Evolutionary conservation across 345 rosid genomes (phyloP), one percentile per base, ranked within the genome.

Genomic region (Salix exigua): DNA sequence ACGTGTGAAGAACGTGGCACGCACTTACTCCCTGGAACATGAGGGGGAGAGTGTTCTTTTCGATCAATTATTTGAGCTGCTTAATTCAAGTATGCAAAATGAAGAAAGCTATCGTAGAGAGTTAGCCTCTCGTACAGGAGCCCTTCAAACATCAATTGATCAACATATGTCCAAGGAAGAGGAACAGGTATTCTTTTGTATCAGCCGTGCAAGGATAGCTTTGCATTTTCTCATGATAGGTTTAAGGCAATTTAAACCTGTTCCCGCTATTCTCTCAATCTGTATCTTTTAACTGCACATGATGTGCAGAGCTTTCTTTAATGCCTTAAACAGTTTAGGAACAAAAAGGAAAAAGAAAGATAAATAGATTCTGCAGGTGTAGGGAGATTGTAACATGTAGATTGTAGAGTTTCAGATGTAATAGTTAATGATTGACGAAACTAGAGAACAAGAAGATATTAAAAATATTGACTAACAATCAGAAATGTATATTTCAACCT

Each of bases 151-250:
- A 78, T 92, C 94, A 4, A 88, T 94, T 78, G 87, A 82, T 74
- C 97, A 92, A 76, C 98, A 94, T 80, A 89, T 94, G 98, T 88
- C 89, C 68, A 94, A 94, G 87, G 98, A 94, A 90, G 98, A 94
- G 80, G 89, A 85, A 17, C 98, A 94, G 96, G 98, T 94, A 76
- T 44, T 23, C 38, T 6, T 79, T 64, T 55, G 17, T 58, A 31
- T 19, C 19, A 17, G 25, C 8, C 11, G 53, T 78, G 23, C 16
- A 14, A 14, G 26, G 13, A 69, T 19, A 40, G 18, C 30, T 66
- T 55, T 66, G 46, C 48, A 68, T 42, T 21, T 64, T 31, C 37
- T 64, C 37, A 64, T 16, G 67, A 31, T 30, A 26, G 33, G 26
- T 55, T 55, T n/a, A 55, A 55, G 26, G 38, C 18, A 26, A 64